Conservation (phyloP, 331 rosid genomes). For the Pyrus hybrid region DNA sequence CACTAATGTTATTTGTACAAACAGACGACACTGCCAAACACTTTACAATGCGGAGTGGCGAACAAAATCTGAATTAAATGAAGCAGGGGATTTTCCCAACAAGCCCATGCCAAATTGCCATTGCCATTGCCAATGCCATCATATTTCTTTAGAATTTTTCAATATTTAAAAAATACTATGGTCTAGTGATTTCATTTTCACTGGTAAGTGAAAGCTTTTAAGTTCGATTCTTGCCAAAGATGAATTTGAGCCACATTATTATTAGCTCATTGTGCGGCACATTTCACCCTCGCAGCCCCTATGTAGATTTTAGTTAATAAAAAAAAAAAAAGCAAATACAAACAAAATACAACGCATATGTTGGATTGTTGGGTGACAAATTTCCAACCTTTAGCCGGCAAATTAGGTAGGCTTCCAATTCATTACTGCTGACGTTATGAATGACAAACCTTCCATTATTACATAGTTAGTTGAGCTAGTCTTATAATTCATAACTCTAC, state of each 20-base stretch:
- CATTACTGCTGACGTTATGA: slow-evolving; percentile 10
- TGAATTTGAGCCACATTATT: no score
- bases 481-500: neutral
- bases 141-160: neutral
- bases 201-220: no score
- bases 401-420: neutral
- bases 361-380: slow-evolving; percentile 3
- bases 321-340: no score
- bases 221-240: fast-evolving
- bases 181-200: no score
- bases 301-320: no score
- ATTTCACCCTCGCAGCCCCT: no score
- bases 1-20: no score
- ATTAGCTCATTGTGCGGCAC: no score
- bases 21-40: no score
- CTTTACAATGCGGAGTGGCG: neutral
- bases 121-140: no score
- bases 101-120: neutral
- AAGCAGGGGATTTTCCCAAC: neutral
- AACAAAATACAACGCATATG: neutral
- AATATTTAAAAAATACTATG: no score
- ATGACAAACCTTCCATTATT: neutral
- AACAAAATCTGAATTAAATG: neutral
- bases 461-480: neutral
- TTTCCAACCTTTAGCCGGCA: neutral